Conservation (phyloP, 2,329 filamentous ascomycete species). For the Parastagonospora avenae region DNA sequence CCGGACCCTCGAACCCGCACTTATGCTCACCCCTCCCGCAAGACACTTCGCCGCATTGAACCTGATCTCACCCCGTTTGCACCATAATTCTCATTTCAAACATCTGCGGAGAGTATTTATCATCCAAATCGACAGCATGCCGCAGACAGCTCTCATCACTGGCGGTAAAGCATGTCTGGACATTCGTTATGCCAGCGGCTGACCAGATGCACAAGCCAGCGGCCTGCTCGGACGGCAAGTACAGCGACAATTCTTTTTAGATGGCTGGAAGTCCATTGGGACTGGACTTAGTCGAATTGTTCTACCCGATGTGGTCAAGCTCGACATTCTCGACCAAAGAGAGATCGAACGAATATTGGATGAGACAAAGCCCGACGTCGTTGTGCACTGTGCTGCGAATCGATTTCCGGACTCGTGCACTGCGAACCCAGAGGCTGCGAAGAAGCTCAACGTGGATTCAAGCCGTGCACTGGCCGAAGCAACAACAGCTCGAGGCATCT, state of each 20-base stretch:
- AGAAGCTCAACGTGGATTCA: slow-evolving; percentile 74
- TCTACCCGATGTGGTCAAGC: slow-evolving; percentile 65
- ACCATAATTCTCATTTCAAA: too few relatives aligned
- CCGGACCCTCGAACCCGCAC: background rate
- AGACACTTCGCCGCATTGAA: slow-evolving; percentile 5
- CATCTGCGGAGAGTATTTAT: too few relatives aligned
- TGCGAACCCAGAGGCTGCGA: slow-evolving; percentile 75
- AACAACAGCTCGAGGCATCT: slow-evolving; percentile 64
- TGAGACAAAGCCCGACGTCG: slow-evolving; percentile 68
- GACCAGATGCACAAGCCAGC: slow-evolving; percentile 56
- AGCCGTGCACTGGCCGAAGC: slow-evolving; percentile 68
- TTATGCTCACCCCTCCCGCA: background rate
- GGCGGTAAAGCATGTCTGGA: slow-evolving; percentile 57
- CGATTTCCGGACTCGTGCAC: slow-evolving; percentile 87
- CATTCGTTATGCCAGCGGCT: slow-evolving; percentile 11
- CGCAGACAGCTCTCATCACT: slow-evolving; percentile 72
- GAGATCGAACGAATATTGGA: slow-evolving; percentile 56
- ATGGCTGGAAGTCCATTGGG: slow-evolving; percentile 60
- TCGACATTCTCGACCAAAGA: slow-evolving; percentile 55
- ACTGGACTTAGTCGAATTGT: slow-evolving; percentile 71
- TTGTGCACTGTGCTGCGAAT: slow-evolving; percentile 90
- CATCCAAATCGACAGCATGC: slow-evolving; percentile 27
- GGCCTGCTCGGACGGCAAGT: slow-evolving; percentile 84
- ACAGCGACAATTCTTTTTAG: slow-evolving; percentile 69
- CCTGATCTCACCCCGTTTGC: background rate